phyloP scores from a whole-genome alignment of 2,329 filamentous ascomycete genomes.

The Alternaria tenuissima region DNA sequence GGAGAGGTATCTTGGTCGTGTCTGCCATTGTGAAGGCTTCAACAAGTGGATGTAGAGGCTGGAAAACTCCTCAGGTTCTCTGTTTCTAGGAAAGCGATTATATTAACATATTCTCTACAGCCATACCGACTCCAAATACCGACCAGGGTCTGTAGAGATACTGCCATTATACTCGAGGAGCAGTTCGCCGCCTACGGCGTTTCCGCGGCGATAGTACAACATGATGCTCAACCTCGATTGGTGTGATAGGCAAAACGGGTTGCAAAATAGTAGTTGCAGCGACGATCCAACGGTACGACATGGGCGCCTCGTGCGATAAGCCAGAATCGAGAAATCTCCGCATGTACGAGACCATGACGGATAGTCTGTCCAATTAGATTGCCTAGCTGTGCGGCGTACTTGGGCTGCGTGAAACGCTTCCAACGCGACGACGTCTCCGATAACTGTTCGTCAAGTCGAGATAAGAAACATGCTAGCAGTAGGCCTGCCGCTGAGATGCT shows the following conservation, averaged over 20 bases:
- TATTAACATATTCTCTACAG: background rate
- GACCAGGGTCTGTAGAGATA: background rate
- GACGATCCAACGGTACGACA: slow-evolving; percentile 7
- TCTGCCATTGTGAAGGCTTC: slow-evolving; percentile 24
- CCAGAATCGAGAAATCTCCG: background rate
- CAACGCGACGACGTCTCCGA: background rate
- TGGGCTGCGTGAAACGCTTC: background rate
- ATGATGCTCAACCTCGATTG: slow-evolving; percentile 6
- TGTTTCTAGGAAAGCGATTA: background rate
- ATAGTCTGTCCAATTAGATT: background rate
- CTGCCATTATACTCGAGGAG: background rate
- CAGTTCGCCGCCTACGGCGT: slow-evolving; percentile 5
- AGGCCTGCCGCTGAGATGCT: slow-evolving; percentile 1
- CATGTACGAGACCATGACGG: background rate
- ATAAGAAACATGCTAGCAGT: slow-evolving; percentile 3
- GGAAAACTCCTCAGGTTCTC: background rate
- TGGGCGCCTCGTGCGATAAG: slow-evolving; percentile 11
- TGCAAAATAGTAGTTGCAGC: slow-evolving; percentile 1
- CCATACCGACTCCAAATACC: slow-evolving; percentile 7
- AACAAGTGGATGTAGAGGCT: background rate
- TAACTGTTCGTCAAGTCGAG: background rate
- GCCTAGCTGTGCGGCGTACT: background rate
- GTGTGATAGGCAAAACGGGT: slow-evolving; percentile 5
- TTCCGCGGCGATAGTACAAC: slow-evolving; percentile 11
- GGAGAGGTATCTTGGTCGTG: slow-evolving; percentile 29